Evolutionary conservation across 495 filamentous ascomycete species (phyloP), one percentile per base, ranked within the genome.

Genomic region (Penicillium atrosanguineum): DNA sequence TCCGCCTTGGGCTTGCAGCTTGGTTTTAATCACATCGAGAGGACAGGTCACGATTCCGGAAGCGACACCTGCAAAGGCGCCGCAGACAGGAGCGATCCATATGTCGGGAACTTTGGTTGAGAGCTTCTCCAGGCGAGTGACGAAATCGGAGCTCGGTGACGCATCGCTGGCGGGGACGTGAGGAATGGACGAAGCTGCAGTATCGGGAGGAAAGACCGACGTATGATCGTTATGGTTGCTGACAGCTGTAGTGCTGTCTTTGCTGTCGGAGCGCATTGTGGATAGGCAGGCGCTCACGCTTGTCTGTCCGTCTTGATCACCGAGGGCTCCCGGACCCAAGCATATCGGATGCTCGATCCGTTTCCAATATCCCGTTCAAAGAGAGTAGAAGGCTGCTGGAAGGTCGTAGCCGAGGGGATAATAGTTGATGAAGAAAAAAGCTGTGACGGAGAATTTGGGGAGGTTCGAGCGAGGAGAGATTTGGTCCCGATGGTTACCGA

Each of bases 1-100:
- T 5, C 88, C 89, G 51, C 92, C 92, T 67, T 97, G 95, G 29
- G 93, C 95, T 69, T 99, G 94, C 46, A 99, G 71, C 68, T 96
- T 97, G 42, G 94, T 99, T 75, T 99, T 99, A 65, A 99, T 97
- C 46, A 99, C 94, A 78, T 99, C 94, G 48, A 99, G 83, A 18
- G 94, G 94, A 65, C 94, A 99, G 40, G 94, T 97, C 57, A 97
- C 90, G 38, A 97, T 82, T 7, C 94, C 94, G 5, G 91, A 95
- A 6, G 88, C 88, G 55, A 96, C 87, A 48, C 94, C 94, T 46
- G 91, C 93, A 36, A 86, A 78, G 9, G 90, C 95, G 41, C 94
- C 94, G 36, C 90, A 84, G 39, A 97, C 76, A 41, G 89, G 79
- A 63, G 83, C 76, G 29, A 88, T 71, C 45, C 71, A 79, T 16